These are phyloP conservation scores for Talaromyces funiculosus DNA, from an alignment of 2,329 filamentous ascomycete genomes.

Conservation along the genomic window DNA sequence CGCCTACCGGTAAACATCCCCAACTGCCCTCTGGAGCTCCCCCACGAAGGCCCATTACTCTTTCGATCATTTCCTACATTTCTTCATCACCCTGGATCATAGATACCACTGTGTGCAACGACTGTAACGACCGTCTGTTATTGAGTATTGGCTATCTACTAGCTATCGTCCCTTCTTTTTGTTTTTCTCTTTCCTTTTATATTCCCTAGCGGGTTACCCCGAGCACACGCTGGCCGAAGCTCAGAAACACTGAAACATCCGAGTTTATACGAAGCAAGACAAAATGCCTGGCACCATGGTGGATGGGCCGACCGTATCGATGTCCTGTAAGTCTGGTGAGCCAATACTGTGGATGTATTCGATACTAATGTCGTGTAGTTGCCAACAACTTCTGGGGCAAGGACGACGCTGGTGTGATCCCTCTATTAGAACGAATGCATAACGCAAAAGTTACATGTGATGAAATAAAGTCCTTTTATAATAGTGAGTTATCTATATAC, in stretches of 20 bases:
- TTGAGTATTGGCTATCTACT: not conserved
- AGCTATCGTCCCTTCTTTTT: slow-evolving; percentile 8
- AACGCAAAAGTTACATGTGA: slow-evolving; percentile 91
- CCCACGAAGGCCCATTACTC: not conserved
- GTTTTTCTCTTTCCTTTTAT: not conserved
- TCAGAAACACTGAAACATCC: slow-evolving; percentile 18
- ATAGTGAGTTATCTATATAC: slow-evolving; percentile 47
- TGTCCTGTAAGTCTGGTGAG: slow-evolving; percentile 54
- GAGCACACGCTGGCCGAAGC: slow-evolving; percentile 35
- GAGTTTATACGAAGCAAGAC: slow-evolving; percentile 19
- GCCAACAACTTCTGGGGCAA: slow-evolving; percentile 99
- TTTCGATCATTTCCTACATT: not conserved
- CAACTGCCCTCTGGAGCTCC: not conserved
- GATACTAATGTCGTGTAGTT: slow-evolving; percentile 54
- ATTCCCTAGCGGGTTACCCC: slow-evolving; percentile 10
- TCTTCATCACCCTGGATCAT: not conserved
- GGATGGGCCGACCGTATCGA: slow-evolving; percentile 59
- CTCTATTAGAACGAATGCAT: slow-evolving; percentile 89
- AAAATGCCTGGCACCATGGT: slow-evolving; percentile 56
- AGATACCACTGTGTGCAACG: not conserved
- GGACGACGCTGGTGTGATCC: slow-evolving; percentile 90
- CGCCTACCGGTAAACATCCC: slow-evolving; percentile 11
- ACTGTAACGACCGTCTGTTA: slow-evolving; percentile 1
- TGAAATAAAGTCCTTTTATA: slow-evolving; percentile 88
- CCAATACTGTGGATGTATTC: not conserved